Conservation (phyloP, 2,329 filamentous ascomycete genomes). For the Epichloe elymi region DNA sequence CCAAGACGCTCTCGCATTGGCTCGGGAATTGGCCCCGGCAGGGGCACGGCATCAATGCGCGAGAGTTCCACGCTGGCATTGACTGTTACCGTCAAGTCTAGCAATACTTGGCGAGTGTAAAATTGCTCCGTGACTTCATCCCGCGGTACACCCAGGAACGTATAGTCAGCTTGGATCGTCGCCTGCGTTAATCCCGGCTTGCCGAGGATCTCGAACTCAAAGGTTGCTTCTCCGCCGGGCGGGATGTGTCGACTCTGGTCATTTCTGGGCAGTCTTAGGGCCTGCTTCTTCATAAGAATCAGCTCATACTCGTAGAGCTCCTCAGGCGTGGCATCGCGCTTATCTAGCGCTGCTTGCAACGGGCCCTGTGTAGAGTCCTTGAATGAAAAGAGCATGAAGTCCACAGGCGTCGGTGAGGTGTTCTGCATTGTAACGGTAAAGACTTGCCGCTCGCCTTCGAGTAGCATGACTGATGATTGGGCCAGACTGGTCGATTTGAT, state of each 20-base stretch:
- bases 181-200: constrained; percentile 74
- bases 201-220: constrained; percentile 74
- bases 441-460: constrained; percentile 72
- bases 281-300: constrained; percentile 61
- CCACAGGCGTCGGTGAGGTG: constrained; percentile 59
- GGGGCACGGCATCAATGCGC: constrained; percentile 66
- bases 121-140: constrained; percentile 59
- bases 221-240: constrained; percentile 54
- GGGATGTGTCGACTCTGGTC: constrained; percentile 46
- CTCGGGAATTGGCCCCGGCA: constrained; percentile 52
- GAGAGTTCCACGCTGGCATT: constrained; percentile 80
- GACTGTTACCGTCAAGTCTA: constrained; percentile 77
- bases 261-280: constrained; percentile 43
- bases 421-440: constrained; percentile 78
- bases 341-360: constrained; percentile 60
- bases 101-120: constrained; percentile 68
- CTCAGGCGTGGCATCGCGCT: constrained; percentile 61
- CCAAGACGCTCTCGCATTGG: constrained; percentile 41
- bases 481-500: constrained; percentile 66
- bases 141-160: constrained; percentile 58
- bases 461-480: constrained; percentile 79
- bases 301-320: constrained; percentile 81
- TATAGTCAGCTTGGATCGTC: constrained; percentile 75
- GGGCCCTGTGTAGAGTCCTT: constrained; percentile 75
- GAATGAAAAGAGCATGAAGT: constrained; percentile 79